Evolutionary conservation across 306 rosid genomes (phyloP).

Genomic region (Inga laurina): DNA sequence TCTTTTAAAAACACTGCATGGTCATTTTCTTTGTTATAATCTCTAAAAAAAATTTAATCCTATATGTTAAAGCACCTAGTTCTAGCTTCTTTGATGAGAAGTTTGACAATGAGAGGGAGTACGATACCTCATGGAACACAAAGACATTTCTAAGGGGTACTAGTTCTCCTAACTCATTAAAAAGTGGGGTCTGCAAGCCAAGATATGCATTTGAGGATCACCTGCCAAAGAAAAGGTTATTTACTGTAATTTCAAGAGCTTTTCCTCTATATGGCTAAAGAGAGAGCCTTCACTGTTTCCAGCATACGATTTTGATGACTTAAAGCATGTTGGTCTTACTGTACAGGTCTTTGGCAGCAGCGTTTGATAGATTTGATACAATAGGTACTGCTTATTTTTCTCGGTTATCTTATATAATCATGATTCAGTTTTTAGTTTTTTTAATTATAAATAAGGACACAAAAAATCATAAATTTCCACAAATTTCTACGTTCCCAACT

Average conservation of each 20-base stretch:
- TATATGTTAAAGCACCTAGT: constrained; percentile 42
- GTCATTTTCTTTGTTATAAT: background rate
- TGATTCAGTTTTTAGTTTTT: background rate
- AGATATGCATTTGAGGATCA: constrained; percentile 52
- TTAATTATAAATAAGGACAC: constrained; percentile 15
- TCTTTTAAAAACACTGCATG: constrained; percentile 15
- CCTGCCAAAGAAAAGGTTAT: constrained; percentile 50
- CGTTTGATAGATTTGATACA: constrained; percentile 52
- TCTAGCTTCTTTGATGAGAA: constrained; percentile 45
- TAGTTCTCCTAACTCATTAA: constrained; percentile 41
- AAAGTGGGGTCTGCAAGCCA: constrained; percentile 37
- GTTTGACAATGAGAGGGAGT: constrained; percentile 51
- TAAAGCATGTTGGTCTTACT: constrained; percentile 34
- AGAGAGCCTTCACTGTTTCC: constrained; percentile 16
- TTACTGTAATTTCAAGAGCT: constrained; percentile 18
- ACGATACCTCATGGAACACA: constrained; percentile 48
- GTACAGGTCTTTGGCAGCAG: constrained; percentile 55
- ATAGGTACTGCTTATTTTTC: constrained; percentile 50
- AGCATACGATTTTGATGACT: constrained; percentile 19
- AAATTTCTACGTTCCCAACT: background rate
- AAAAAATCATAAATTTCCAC: background rate
- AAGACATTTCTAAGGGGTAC: constrained; percentile 43
- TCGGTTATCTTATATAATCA: constrained; percentile 19
- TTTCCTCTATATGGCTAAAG: background rate
- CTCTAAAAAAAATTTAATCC: constrained; percentile 2